Evolutionary conservation across 495 filamentous ascomycete species (phyloP), one percentile per base, ranked within the genome.

Genomic region (Lasiosphaeriaceae sp.): DNA sequence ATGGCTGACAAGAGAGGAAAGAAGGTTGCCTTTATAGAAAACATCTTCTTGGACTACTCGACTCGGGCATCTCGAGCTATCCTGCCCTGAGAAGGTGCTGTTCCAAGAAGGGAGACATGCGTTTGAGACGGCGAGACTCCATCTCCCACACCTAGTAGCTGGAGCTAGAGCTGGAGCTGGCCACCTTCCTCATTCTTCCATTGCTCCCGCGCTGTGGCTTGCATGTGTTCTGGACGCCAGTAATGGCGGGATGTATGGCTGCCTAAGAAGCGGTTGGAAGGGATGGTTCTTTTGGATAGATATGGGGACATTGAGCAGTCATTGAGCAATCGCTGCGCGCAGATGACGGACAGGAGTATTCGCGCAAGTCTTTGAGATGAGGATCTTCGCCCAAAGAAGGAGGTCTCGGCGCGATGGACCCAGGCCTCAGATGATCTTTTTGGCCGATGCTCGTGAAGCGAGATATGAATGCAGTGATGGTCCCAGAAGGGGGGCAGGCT

Each of bases 121-220:
- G 29, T n/a, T 23, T n/a, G 14, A 19, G 14, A 41, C 49, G 19
- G 31, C 47, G 19, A 51, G 20, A 51, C 9, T 20, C 7, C 14
- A 21, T 20, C 29, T 5, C 3, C 24, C 35, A 35, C 20, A 23
- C 24, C 39, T 26, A n/a, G 22, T 14, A 5, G 9, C 14, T 11
- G 34, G 41, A 20, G 39, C 23, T 9, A 24, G 21, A 2, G 8
- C 21, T n/a, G 9, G 37, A 21, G 12, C 24, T 6, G 22, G 14
- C 22, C 51, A 53, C 51, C 51, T 53, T 53, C 51, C 51, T 12
- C 21, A 26, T 53, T 53, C 51, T 53, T 7, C 24, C 37, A 12
- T 17, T 12, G n/a, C 9, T 21, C 20, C 31, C 50, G 50, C n/a
- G 19, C 19, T 39, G 49, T 39, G 31, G 49, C 49, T 51, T 41